Evolutionary conservation across 2,329 filamentous ascomycete genomes (phyloP).

Genomic region (Aspergillus flavus): DNA sequence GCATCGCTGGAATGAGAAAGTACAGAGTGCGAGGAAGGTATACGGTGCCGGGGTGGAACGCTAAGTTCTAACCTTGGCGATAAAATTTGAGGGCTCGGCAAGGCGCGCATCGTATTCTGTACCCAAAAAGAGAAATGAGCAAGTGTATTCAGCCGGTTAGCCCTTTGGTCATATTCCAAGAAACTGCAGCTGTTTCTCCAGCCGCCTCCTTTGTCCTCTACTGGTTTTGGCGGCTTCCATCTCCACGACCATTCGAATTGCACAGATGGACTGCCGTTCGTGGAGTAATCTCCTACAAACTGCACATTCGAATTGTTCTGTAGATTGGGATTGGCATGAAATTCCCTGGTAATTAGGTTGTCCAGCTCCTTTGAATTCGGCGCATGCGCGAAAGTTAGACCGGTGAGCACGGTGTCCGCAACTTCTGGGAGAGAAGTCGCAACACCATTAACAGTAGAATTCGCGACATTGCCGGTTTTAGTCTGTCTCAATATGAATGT

Average conservation of each 20-base stretch:
- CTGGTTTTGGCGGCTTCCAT: constrained; percentile 84
- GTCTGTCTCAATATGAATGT: constrained; percentile 75
- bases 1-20: constrained; percentile 77
- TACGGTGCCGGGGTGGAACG: constrained; percentile 74
- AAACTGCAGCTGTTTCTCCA: constrained; percentile 98
- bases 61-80: constrained; percentile 73
- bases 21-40: constrained; percentile 84
- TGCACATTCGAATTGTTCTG: constrained; percentile 97
- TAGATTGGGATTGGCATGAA: constrained; percentile 93
- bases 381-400: constrained; percentile 89
- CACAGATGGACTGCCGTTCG: constrained; percentile 78
- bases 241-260: constrained; percentile 96
- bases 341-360: constrained; percentile 90
- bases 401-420: constrained; percentile 77
- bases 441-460: constrained; percentile 51
- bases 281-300: constrained; percentile 88
- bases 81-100: constrained; percentile 62
- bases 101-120: constrained; percentile 47
- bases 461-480: constrained; percentile 53
- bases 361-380: constrained; percentile 85
- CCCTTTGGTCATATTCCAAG: constrained; percentile 93
- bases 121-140: constrained; percentile 97
- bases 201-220: constrained; percentile 82
- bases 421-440: constrained; percentile 53
- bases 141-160: constrained; percentile 83